These are phyloP conservation scores for Candida khao-thaluensis DNA, from an alignment of 805 yeast genomes.

Conservation along the genomic window DNA sequence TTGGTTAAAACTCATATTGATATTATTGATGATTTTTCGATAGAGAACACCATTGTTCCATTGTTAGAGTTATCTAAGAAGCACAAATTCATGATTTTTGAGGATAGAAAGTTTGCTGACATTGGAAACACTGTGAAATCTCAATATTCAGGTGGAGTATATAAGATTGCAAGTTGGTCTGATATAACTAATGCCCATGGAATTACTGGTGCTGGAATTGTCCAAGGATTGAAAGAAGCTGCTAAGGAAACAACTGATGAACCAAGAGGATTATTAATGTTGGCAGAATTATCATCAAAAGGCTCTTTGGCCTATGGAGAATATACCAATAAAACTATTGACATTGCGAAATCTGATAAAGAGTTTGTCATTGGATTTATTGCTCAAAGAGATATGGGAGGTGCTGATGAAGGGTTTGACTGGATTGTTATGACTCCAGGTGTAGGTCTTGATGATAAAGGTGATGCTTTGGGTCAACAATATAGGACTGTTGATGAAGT, in stretches of 20 bases:
- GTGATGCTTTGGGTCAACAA: slow-evolving; percentile 95
- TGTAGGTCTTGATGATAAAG: slow-evolving; percentile 95
- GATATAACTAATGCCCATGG: slow-evolving; percentile 98
- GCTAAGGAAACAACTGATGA: slow-evolving; percentile 67
- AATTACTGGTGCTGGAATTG: slow-evolving; percentile 93
- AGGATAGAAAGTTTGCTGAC: slow-evolving; percentile 97
- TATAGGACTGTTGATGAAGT: slow-evolving; percentile 91
- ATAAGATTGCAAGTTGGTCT: slow-evolving; percentile 88
- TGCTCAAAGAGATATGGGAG: slow-evolving; percentile 88
- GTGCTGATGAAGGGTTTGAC: slow-evolving; percentile 80
- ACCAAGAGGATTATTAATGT: slow-evolving; percentile 88
- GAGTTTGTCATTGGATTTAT: slow-evolving; percentile 95
- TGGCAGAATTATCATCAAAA: slow-evolving; percentile 92
- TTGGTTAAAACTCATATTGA: slow-evolving; percentile 94
- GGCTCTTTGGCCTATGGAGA: slow-evolving; percentile 93
- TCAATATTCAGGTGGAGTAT: slow-evolving; percentile 89
- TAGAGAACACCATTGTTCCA: slow-evolving; percentile 77
- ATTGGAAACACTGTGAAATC: slow-evolving; percentile 96
- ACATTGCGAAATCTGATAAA: slow-evolving; percentile 81
- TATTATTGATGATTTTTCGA: slow-evolving; percentile 82
- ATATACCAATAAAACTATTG: slow-evolving; percentile 83
- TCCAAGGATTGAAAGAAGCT: slow-evolving; percentile 82
- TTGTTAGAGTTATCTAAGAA: slow-evolving; percentile 69
- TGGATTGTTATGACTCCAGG: slow-evolving; percentile 99
- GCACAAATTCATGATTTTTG: slow-evolving; percentile 88